Evolutionary conservation across 306 rosid species (phyloP).

Genomic region (Quercus agrifolia): DNA sequence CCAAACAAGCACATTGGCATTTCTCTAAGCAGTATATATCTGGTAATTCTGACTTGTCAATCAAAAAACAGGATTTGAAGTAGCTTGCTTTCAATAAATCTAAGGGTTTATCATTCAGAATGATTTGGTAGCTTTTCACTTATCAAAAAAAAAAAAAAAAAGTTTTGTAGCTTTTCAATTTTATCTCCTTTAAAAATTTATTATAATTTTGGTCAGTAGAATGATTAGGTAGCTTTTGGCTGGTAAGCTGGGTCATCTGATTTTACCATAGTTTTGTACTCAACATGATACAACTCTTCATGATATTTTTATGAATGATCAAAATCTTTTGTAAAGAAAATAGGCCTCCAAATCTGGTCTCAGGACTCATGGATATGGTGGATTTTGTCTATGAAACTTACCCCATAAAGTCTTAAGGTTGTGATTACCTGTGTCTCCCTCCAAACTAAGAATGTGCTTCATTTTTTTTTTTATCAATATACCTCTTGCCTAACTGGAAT

Average conservation of each 20-base stretch:
- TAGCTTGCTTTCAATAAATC: not conserved
- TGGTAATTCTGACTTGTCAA: not conserved
- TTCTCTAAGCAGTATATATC: not conserved
- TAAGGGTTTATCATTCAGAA: not conserved
- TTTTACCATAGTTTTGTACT: not conserved
- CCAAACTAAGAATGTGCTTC: not conserved
- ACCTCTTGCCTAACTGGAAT: too few relatives aligned
- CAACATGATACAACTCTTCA: not conserved
- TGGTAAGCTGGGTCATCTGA: not conserved
- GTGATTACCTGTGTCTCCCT: not conserved
- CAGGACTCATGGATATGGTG: not conserved
- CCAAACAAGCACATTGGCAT: slow-evolving; percentile 3
- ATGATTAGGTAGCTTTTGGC: not conserved
- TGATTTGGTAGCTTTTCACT: not conserved
- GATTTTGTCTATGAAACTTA: slow-evolving; percentile 3
- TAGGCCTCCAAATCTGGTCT: not conserved
- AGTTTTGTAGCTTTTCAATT: not conserved
- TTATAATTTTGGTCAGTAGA: not conserved
- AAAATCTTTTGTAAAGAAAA: not conserved
- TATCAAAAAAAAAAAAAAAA: too few relatives aligned
- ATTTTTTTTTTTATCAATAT: too few relatives aligned
- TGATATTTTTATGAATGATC: not conserved
- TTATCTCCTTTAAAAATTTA: not conserved
- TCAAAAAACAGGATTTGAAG: slow-evolving; percentile 1
- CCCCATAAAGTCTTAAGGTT: not conserved